Percentiles rank a stretch among this genome's conserved stretches.
phyloP scores from a whole-genome alignment of 768 basidiomycete species.

The Mycena crocata region DNA sequence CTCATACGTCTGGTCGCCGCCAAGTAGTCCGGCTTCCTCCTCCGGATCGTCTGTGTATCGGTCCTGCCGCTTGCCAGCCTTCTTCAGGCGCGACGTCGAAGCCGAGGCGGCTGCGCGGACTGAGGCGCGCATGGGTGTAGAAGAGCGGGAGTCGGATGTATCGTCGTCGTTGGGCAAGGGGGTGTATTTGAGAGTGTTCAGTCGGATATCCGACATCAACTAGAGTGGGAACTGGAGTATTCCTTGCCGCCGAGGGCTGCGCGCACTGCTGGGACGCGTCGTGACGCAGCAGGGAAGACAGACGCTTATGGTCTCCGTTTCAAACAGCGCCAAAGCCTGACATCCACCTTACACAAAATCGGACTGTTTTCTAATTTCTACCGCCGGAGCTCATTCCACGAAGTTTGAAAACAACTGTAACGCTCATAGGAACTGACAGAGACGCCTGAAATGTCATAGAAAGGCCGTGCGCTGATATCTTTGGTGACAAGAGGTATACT shows the following conservation, averaged over 20 bases:
- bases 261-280: conserved; percentile 22
- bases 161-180: conserved; percentile 40
- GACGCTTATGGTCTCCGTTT: neutral
- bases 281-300: neutral
- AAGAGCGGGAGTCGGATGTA: conserved; percentile 28
- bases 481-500: too few relatives aligned
- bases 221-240: neutral
- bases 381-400: too few relatives aligned
- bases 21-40: conserved; percentile 67
- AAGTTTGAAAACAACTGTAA: too few relatives aligned
- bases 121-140: conserved; percentile 42
- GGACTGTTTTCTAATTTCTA: too few relatives aligned
- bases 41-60: conserved; percentile 73
- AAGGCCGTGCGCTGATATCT: too few relatives aligned
- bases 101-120: conserved; percentile 50
- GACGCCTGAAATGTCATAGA: too few relatives aligned
- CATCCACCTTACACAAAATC: too few relatives aligned
- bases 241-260: neutral
- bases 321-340: conserved; percentile 2
- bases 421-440: too few relatives aligned
- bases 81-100: conserved; percentile 38
- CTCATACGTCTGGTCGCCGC: conserved; percentile 49
- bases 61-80: conserved; percentile 61
- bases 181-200: conserved; percentile 29
- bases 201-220: conserved; percentile 34